These are phyloP conservation scores for Hermanozyma aechmeae DNA, from an alignment of 805 yeast genomes.

Conservation along the genomic window DNA sequence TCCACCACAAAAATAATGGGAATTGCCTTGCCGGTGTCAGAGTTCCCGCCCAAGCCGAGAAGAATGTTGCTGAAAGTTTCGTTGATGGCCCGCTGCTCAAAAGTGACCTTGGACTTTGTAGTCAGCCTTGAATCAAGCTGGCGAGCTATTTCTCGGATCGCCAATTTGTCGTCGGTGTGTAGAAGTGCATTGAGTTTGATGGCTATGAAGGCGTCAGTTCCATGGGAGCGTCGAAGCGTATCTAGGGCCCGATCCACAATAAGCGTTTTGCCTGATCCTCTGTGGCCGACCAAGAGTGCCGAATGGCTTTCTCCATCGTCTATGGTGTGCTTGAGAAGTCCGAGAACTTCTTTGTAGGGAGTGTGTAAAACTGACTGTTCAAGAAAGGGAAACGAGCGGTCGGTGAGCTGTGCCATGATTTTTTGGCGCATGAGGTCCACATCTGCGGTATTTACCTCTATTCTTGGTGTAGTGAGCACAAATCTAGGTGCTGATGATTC, in stretches of 20 bases:
- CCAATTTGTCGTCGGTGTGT: conserved; percentile 67
- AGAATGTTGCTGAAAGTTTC: conserved; percentile 56
- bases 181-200: conserved; percentile 61
- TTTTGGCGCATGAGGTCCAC: conserved; percentile 2
- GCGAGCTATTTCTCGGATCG: conserved; percentile 77
- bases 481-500: too few relatives aligned
- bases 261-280: conserved; percentile 67
- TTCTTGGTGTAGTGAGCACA: too few relatives aligned
- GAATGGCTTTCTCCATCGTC: conserved; percentile 73
- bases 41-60: conserved; percentile 23
- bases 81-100: conserved; percentile 45
- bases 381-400: conserved; percentile 3
- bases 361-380: conserved; percentile 10
- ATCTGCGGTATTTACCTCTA: too few relatives aligned
- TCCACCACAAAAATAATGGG: conserved; percentile 76
- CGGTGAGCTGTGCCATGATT: conserved; percentile 7
- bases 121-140: conserved; percentile 52
- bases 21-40: conserved; percentile 15
- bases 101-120: conserved; percentile 10
- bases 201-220: conserved; percentile 46
- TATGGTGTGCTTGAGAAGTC: conserved; percentile 55
- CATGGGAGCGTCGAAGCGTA: conserved; percentile 30
- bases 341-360: conserved; percentile 42
- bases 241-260: conserved; percentile 50
- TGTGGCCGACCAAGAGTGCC: conserved; percentile 68